Conservation (phyloP, 2,329 filamentous ascomycete genomes). For the Drechslera avenae region DNA sequence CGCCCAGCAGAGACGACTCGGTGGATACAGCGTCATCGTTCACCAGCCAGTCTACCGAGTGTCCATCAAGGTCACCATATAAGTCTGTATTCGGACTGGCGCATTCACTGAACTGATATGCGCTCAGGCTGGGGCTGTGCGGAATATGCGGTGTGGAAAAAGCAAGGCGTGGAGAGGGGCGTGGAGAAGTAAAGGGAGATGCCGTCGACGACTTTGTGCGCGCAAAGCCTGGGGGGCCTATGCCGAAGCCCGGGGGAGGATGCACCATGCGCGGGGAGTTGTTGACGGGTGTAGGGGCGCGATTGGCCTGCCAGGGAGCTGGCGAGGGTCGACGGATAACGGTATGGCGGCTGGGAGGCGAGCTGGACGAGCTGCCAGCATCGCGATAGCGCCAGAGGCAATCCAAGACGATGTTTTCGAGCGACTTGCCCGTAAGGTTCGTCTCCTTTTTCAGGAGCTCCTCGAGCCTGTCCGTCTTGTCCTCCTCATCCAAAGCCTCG, state of each 20-base stretch:
- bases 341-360: constrained; percentile 84
- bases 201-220: constrained; percentile 74
- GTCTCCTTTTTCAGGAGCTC: constrained; percentile 82
- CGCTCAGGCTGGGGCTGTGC: constrained; percentile 90
- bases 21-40: constrained; percentile 83
- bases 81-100: constrained; percentile 78
- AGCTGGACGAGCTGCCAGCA: constrained; percentile 66
- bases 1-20: constrained; percentile 71
- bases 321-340: constrained; percentile 90
- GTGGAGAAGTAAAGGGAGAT: constrained; percentile 92
- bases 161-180: constrained; percentile 87
- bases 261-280: constrained; percentile 83
- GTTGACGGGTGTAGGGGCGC: constrained; percentile 76
- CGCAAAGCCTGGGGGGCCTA: constrained; percentile 74
- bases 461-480: constrained; percentile 91
- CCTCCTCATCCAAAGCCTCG: constrained; percentile 82
- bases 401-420: constrained; percentile 91
- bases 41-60: constrained; percentile 96
- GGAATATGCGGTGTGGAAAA: constrained; percentile 90
- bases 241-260: constrained; percentile 76
- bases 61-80: constrained; percentile 87
- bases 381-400: constrained; percentile 84
- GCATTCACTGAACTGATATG: constrained; percentile 87
- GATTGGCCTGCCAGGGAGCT: constrained; percentile 83
- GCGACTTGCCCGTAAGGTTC: constrained; percentile 71